Percentiles rank a stretch among this genome's conserved stretches.
Evolutionary conservation across 163 green algal genomes (phyloP).

Genomic region (Scenedesmus sp.): DNA sequence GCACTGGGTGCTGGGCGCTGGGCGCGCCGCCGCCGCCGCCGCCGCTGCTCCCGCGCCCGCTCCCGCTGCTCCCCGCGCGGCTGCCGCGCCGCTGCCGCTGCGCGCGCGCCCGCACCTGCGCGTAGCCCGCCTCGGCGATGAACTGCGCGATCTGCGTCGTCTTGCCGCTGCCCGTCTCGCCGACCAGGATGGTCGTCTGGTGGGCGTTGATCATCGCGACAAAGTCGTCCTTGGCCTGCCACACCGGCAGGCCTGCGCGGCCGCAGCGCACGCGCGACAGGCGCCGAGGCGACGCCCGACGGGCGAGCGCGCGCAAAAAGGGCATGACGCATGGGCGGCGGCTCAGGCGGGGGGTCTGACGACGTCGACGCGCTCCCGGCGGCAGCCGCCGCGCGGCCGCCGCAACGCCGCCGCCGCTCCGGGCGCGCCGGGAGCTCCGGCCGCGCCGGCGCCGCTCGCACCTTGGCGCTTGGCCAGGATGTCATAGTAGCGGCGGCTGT

Average conservation of each 20-base stretch:
- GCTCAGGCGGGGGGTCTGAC: too few relatives aligned
- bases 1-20: too few relatives aligned
- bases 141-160: slow-evolving; percentile 99
- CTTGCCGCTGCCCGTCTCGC: slow-evolving; percentile 95
- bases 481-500: slow-evolving; percentile 92
- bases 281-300: too few relatives aligned
- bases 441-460: slow-evolving; percentile 25
- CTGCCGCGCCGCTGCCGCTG: too few relatives aligned
- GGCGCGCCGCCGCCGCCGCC: too few relatives aligned
- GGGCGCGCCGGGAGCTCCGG: neutral
- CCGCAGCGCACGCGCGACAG: neutral
- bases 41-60: too few relatives aligned
- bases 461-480: slow-evolving; percentile 91
- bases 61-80: too few relatives aligned
- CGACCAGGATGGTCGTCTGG: slow-evolving; percentile 96
- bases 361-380: too few relatives aligned
- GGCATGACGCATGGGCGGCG: too few relatives aligned
- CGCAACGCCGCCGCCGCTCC: neutral
- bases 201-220: slow-evolving; percentile 90
- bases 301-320: too few relatives aligned
- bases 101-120: too few relatives aligned
- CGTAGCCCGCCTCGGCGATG: slow-evolving; percentile 92
- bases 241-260: slow-evolving; percentile 92
- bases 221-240: slow-evolving; percentile 96
- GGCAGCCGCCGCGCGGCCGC: neutral